A percentile compares a stretch with the other conserved stretches of the same genome.
phyloP scores from a whole-genome alignment of 768 basidiomycete species.

The Hysterangium stoloniferum region DNA sequence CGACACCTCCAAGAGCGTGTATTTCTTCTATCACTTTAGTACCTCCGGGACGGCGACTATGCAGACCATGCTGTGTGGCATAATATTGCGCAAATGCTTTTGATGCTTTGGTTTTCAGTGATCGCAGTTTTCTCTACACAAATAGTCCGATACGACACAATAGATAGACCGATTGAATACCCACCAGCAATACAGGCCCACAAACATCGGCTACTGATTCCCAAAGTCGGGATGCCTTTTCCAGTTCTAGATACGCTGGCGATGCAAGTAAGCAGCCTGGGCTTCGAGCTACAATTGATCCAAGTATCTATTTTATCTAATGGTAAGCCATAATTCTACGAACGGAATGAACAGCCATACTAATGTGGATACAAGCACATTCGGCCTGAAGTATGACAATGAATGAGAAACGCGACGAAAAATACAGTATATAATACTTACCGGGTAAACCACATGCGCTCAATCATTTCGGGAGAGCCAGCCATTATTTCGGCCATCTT shows the following conservation, averaged over 20 bases:
- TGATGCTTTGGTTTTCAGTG: too few species aligned
- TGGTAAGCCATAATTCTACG: background rate
- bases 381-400: constrained; percentile 2
- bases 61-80: too few species aligned
- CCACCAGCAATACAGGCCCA: constrained; percentile 1
- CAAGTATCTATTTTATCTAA: constrained; percentile 60
- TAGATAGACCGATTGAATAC: too few species aligned
- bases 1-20: too few species aligned
- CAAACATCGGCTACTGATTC: constrained; percentile 41
- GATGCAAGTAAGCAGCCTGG: constrained; percentile 65
- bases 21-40: too few species aligned
- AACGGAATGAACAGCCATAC: background rate
- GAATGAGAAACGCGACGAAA: background rate
- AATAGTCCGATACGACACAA: too few species aligned
- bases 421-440: background rate
- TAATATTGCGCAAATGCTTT: too few species aligned
- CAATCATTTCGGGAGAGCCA: constrained; percentile 48
- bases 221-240: constrained; percentile 56
- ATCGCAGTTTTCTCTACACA: too few species aligned
- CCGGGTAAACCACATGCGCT: constrained; percentile 67
- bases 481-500: constrained; percentile 42
- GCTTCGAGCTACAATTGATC: constrained; percentile 69
- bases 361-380: constrained; percentile 1
- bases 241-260: constrained; percentile 61
- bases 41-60: too few species aligned